Evolutionary conservation across 2,329 filamentous ascomycete species (phyloP).

Genomic region (Botrytis tulipae): DNA sequence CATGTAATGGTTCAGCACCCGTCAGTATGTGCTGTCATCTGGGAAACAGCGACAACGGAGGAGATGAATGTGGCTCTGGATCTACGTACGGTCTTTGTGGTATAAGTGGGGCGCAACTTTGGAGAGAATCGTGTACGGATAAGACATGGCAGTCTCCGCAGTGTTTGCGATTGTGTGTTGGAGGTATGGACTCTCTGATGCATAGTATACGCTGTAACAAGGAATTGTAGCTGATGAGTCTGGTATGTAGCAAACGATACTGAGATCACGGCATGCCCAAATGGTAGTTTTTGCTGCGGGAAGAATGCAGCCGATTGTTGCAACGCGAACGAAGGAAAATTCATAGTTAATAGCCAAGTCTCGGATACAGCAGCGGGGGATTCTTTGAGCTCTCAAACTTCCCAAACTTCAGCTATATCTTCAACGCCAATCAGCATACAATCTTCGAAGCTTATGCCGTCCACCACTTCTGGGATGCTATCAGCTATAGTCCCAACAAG

Average conservation of each 20-base stretch:
- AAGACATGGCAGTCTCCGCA: constrained; percentile 17
- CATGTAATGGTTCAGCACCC: constrained; percentile 16
- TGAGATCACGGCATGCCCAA: constrained; percentile 6
- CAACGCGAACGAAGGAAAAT: constrained; percentile 2
- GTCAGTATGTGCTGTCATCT: constrained; percentile 20
- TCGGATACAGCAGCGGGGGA: background rate
- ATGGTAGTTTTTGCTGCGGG: constrained; percentile 21
- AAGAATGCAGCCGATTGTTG: constrained; percentile 13
- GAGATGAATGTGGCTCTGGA: constrained; percentile 16
- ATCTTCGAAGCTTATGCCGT: too few species aligned
- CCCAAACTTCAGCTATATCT: background rate
- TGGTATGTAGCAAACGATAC: constrained; percentile 14
- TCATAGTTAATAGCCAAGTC: constrained; percentile 18
- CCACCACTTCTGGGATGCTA: background rate
- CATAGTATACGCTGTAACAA: background rate
- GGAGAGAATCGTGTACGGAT: constrained; percentile 20
- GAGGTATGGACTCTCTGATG: background rate
- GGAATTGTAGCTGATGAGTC: background rate
- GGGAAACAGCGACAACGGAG: background rate
- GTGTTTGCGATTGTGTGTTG: constrained; percentile 15
- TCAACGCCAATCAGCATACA: background rate
- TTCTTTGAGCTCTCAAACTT: background rate
- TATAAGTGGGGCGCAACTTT: constrained; percentile 15
- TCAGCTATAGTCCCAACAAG: background rate
- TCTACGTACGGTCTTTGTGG: constrained; percentile 20